phyloP scores from a whole-genome alignment of 345 rosid species.

The Garcia nutans region DNA sequence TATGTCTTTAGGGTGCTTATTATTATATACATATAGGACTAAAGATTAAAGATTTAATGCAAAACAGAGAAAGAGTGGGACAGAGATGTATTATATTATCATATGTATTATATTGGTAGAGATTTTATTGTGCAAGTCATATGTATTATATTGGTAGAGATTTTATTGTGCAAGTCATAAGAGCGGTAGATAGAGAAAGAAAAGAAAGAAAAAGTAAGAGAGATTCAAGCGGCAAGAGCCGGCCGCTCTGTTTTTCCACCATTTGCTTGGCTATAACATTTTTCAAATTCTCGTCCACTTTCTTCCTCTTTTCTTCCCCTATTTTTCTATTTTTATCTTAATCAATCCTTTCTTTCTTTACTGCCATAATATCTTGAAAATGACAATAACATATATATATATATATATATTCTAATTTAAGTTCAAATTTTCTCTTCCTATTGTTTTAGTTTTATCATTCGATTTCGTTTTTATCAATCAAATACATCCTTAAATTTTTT shows the following conservation, averaged over 20 bases:
- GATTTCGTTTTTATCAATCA: too few relatives aligned
- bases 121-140: not conserved
- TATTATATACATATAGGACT: not conserved
- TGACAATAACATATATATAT: too few relatives aligned
- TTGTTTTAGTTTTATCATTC: too few relatives aligned
- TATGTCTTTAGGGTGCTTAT: not conserved
- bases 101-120: not conserved
- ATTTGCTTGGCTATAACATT: not conserved
- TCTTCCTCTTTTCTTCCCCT: not conserved
- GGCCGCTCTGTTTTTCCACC: not conserved
- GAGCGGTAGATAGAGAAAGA: not conserved
- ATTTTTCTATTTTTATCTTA: not conserved
- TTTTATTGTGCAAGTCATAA: not conserved
- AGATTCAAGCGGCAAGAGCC: not conserved
- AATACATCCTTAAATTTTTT: too few relatives aligned
- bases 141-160: not conserved
- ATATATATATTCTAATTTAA: too few relatives aligned
- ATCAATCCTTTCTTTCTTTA: not conserved
- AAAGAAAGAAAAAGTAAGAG: not conserved
- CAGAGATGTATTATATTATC: too few relatives aligned
- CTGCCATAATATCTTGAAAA: too few relatives aligned
- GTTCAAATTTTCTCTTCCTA: too few relatives aligned
- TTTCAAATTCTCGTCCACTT: not conserved
- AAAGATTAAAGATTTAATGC: not conserved
- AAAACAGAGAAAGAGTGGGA: not conserved